Conservation (phyloP, 805 yeast genomes). For the Candida pseudoglaebosa region DNA sequence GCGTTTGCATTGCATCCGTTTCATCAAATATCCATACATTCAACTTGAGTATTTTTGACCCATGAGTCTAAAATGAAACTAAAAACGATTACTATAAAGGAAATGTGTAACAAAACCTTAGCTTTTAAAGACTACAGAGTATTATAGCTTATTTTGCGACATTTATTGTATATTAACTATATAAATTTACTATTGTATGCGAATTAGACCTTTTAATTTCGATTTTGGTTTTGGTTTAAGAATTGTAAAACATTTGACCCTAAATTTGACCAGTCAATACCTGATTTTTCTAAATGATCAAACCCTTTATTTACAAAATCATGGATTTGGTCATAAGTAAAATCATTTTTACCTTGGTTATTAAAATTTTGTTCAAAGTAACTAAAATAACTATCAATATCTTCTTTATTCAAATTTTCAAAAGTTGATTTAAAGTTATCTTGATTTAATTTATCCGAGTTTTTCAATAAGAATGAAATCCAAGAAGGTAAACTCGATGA, state of each 20-base stretch:
- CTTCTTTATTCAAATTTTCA: neutral
- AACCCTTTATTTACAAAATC: neutral
- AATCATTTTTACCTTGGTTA: neutral
- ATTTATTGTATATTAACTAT: neutral
- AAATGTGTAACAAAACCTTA: too few relatives aligned
- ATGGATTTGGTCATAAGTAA: neutral
- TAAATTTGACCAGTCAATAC: neutral
- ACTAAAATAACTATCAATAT: neutral
- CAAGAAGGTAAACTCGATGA: neutral
- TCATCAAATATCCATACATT: too few relatives aligned
- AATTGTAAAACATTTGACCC: neutral
- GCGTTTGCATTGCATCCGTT: too few relatives aligned
- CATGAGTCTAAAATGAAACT: too few relatives aligned
- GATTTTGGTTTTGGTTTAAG: too few relatives aligned
- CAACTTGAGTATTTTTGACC: too few relatives aligned
- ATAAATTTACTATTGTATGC: too few relatives aligned
- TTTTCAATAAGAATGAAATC: slow-evolving; percentile 1
- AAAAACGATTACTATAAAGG: too few relatives aligned
- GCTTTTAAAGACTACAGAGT: too few relatives aligned
- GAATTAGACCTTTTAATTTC: too few relatives aligned
- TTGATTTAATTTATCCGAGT: neutral
- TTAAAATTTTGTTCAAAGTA: slow-evolving; percentile 1
- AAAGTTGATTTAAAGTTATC: neutral
- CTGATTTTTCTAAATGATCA: slow-evolving; percentile 1
- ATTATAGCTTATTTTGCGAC: too few relatives aligned